Conservation (phyloP, 2,329 filamentous ascomycete species). For the Sordariomycetes sp. region DNA sequence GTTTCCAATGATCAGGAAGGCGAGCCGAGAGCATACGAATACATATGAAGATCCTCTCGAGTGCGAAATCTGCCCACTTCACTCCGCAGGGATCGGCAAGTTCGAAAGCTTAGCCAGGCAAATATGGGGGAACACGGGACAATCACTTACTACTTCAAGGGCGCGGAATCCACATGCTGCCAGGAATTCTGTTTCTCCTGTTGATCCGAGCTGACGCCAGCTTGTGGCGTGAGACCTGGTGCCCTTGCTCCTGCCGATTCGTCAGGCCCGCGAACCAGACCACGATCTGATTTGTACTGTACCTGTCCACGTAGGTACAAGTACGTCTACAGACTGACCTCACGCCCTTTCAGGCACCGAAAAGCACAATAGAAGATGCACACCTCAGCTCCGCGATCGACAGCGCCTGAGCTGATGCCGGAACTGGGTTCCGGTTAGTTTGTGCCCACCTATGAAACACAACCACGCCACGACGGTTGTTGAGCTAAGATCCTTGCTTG, state of each 20-base stretch:
- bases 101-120: too few species aligned
- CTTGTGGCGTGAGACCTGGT: too few species aligned
- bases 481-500: background rate
- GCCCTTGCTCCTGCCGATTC: too few species aligned
- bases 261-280: too few species aligned
- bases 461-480: background rate
- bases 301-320: background rate
- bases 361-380: background rate
- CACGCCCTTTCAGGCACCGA: background rate
- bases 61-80: background rate
- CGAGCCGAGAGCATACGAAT: background rate
- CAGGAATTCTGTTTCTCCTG: too few species aligned
- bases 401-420: background rate
- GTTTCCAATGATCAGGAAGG: background rate
- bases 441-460: background rate
- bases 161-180: too few species aligned
- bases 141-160: too few species aligned
- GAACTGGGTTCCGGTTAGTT: background rate
- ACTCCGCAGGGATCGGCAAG: too few species aligned
- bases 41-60: background rate
- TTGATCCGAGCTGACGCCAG: too few species aligned
- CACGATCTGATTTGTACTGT: background rate
- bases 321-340: background rate
- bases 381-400: background rate
- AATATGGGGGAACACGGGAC: too few species aligned